phyloP scores from a whole-genome alignment of 352 stramenopile genomes.

The Halophytophthora polymorphica region DNA sequence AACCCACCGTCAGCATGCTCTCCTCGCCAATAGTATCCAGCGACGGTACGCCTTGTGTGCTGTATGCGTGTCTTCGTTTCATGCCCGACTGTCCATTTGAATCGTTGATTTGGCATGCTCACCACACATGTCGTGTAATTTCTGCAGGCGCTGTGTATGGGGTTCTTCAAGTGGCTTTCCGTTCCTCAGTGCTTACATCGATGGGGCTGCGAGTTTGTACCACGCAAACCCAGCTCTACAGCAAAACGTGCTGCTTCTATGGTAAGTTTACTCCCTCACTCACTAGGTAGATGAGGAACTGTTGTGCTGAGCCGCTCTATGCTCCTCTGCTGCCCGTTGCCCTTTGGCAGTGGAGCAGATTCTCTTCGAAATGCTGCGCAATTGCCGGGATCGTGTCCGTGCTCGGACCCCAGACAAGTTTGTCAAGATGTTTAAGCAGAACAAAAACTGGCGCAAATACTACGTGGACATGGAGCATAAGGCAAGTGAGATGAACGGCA shows the following conservation, averaged over 20 bases:
- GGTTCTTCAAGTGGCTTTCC: constrained; percentile 49
- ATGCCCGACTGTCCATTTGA: not conserved
- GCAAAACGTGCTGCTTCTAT: constrained; percentile 42
- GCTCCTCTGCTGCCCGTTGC: not conserved
- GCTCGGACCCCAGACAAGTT: constrained; percentile 47
- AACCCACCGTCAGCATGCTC: constrained; percentile 35
- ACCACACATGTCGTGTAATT: not conserved
- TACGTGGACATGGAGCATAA: constrained; percentile 56
- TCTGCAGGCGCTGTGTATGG: constrained; percentile 39
- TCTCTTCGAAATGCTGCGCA: constrained; percentile 55
- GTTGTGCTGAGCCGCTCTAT: not conserved
- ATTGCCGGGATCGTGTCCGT: constrained; percentile 45
- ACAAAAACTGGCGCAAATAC: constrained; percentile 72
- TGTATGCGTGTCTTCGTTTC: not conserved
- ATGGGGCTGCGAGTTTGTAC: constrained; percentile 14
- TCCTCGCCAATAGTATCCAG: constrained; percentile 34
- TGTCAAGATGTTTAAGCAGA: constrained; percentile 69
- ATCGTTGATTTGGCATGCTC: not conserved
- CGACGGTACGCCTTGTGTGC: constrained; percentile 26
- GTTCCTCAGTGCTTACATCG: constrained; percentile 12
- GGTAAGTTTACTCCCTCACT: constrained; percentile 18
- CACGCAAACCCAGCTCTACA: constrained; percentile 27
- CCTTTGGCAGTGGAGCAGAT: constrained; percentile 52
- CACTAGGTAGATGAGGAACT: not conserved
- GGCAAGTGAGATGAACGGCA: constrained; percentile 24